Conservation (phyloP, 164 flowering plant species). For the Stephania yunnanensis region DNA sequence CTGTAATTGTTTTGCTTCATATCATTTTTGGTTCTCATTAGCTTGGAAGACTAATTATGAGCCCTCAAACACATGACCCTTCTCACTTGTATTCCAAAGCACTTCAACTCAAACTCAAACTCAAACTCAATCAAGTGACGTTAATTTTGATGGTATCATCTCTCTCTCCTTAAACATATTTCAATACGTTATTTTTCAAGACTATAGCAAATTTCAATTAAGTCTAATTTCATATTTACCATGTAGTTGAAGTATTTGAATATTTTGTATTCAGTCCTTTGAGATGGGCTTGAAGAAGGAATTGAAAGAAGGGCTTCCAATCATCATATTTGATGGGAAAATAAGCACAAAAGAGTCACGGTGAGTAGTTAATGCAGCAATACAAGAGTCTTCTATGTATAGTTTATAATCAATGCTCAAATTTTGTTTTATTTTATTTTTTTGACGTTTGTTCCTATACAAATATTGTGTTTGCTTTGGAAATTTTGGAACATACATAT, state of each 20-base stretch:
- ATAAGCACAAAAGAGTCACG: slow-evolving; percentile 42
- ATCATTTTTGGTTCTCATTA: background rate
- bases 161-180: slow-evolving; percentile 3
- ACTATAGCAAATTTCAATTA: no score
- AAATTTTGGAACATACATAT: no score
- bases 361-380: slow-evolving; percentile 35
- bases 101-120: slow-evolving; percentile 54
- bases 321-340: slow-evolving; percentile 53
- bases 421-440: no score
- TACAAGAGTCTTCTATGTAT: background rate
- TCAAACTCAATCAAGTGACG: slow-evolving; percentile 24
- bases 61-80: slow-evolving; percentile 34
- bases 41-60: slow-evolving; percentile 28
- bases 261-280: slow-evolving; percentile 33
- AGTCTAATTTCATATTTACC: background rate
- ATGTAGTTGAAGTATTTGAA: no score
- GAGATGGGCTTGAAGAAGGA: slow-evolving; percentile 45
- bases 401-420: background rate
- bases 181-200: background rate
- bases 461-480: no score
- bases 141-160: slow-evolving; percentile 30
- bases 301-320: slow-evolving; percentile 51
- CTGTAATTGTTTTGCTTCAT: background rate
- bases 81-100: slow-evolving; percentile 63
- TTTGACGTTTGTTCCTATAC: no score